Base-by-base conservation (phyloP, 163 green algal species). In the Scenedesmus sp. region DNA sequence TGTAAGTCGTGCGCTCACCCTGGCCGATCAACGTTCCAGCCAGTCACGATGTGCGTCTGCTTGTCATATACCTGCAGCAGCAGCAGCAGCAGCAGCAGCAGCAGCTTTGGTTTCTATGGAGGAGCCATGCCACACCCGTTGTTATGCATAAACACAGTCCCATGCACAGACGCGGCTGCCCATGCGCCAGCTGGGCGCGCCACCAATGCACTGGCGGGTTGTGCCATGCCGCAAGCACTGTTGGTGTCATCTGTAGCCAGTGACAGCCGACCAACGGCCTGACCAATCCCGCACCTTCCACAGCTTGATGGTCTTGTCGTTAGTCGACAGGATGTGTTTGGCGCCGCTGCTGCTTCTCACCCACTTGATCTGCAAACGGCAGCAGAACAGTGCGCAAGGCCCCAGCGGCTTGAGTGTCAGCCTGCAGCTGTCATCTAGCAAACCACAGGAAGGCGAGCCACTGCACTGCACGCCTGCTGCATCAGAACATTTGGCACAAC, bases 281-380 rank as follows among this genome's bases (percentile, higher is more conserved):
- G 37, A 26, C 26, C 70, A 35, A 49, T 30, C 92, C 78, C 83
- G 99, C 98, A 49, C 73, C 95, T 98, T 99, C 98, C 98, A 99
- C 0, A 99, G 95, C 95, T 99, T 99, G 91, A 99, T 96, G 13
- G 98, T 99, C 92, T 99, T 99, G 94, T 99, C 98, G 91, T 99
- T 99, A 15, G 98, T 99, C 35, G 97, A 99, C 37, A 99, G 92
- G 93, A 99, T 96, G n/a, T 95, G 95, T 12, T 95, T 95, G 85
- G 94, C 94, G 81, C 46, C 46, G 51, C 81, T 73, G 81, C 81
- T 86, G 92, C 93, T 90, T 90, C 85, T 82, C 61, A 91, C 90
- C 89, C 89, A 92, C 18, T 51, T 49, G 79, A 84, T 43, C 79
- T 76, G 65, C 73, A 83, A 22, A 76, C 56, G 18, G 65, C 30